Percentiles rank a stretch among this genome's conserved stretches.
These are phyloP conservation scores for Rhodotorula mucilaginosa DNA, from an alignment of 1,284 basidiomycete species.

Conservation along the genomic window DNA sequence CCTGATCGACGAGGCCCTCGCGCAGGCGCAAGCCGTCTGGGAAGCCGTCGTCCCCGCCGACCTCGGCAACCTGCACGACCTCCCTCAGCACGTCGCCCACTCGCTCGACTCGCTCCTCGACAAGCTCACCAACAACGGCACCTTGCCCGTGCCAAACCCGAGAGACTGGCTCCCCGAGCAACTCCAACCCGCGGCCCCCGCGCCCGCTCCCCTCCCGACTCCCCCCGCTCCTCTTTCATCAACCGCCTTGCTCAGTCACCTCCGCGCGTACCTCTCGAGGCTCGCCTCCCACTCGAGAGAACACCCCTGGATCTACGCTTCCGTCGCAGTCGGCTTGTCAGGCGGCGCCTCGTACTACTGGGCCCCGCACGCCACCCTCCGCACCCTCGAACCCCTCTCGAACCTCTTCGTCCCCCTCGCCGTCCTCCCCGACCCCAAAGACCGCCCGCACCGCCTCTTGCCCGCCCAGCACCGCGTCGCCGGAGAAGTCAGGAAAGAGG, in stretches of 20 bases:
- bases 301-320: constrained; percentile 22
- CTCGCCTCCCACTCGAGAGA: constrained; percentile 7
- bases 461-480: constrained; percentile 42
- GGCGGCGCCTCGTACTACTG: constrained; percentile 20
- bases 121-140: constrained; percentile 32
- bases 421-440: constrained; percentile 22
- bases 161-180: constrained; percentile 21
- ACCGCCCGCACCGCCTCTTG: constrained; percentile 27
- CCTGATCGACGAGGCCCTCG: neutral
- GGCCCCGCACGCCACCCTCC: constrained; percentile 4
- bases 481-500: constrained; percentile 37
- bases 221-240: neutral
- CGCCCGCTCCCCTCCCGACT: neutral
- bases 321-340: constrained; percentile 1
- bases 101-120: constrained; percentile 18
- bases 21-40: constrained; percentile 6
- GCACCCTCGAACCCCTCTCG: constrained; percentile 9
- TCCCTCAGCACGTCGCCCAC: constrained; percentile 15
- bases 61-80: constrained; percentile 25
- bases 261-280: constrained; percentile 4
- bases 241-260: neutral
- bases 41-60: constrained; percentile 17
- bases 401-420: constrained; percentile 22
- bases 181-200: neutral
- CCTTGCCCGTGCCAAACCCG: constrained; percentile 20